Base-by-base conservation (phyloP, 352 stramenopile species). In the Globisporangium solare region DNA sequence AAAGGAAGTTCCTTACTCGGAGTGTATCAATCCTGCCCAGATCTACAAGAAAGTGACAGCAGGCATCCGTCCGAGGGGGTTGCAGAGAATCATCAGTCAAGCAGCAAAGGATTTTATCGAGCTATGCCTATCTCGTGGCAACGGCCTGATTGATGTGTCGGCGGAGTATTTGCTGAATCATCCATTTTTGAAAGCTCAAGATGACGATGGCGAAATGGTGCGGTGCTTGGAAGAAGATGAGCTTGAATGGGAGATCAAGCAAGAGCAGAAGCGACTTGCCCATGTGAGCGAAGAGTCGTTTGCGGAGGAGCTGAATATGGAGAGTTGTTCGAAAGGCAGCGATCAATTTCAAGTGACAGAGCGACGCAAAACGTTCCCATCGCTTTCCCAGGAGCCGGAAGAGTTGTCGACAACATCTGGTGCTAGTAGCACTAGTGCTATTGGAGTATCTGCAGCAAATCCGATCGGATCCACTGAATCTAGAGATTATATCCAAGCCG, bases 1-100 rank as follows among this genome's bases (percentile, higher is more conserved):
- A 11, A 98, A 99, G 68, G 95, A 99, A 64, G 92, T 98, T 40
- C 97, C 97, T 17, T 99, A 99, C 70, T 97, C 89, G 51, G 96
- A 99, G 67, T 99, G 96, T 61, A 86, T 90, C 43, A 95, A 92
- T 57, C 85, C 87, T 6, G 82, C 82, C 18, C 85, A 97, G 63
- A 97, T 97, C 47, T 97, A 94, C 73, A 95, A 92, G 62, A 96
- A 96, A 58, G 87, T 97, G 20, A 96, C 86, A 14, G 84, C 84
- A 15, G 84, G 84, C 0, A 90, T 94, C 58, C 79, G 84, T 0
- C 84, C 84, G 10, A 79, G 79, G 17, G 84, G 81, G 0, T 45
- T 94, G 11, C 74, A 89, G 54, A 76, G 84, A 24, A 80, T 94
- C 24, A 66, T 91, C 8, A 92, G 81, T 50, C 74, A 89, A 42